Evolutionary conservation across 2,329 filamentous ascomycete species (phyloP).

Genomic region (Penicillium sp.): DNA sequence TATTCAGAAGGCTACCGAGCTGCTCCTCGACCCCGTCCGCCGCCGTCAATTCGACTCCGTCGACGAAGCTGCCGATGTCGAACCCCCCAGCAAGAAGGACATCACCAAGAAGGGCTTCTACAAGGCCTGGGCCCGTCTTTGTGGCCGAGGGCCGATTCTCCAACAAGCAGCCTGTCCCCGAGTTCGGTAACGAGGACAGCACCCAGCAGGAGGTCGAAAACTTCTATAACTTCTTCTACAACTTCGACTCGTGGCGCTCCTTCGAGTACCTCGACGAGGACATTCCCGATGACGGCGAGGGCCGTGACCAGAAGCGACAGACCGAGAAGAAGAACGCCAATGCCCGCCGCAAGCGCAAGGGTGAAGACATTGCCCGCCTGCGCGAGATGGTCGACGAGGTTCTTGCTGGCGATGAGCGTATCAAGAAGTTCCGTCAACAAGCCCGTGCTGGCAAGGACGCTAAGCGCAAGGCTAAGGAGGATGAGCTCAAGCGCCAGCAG

Average conservation of each 20-base stretch:
- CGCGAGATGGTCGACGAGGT: slow-evolving; percentile 84
- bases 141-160: slow-evolving; percentile 90
- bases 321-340: slow-evolving; percentile 98
- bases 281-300: slow-evolving; percentile 97
- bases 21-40: slow-evolving; percentile 85
- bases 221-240: slow-evolving; percentile 99
- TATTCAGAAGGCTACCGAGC: slow-evolving; percentile 95
- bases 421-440: slow-evolving; percentile 93
- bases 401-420: slow-evolving; percentile 80
- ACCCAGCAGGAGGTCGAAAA: slow-evolving; percentile 83
- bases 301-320: slow-evolving; percentile 97
- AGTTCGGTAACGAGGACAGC: slow-evolving; percentile 77
- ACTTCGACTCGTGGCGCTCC: slow-evolving; percentile 94
- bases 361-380: slow-evolving; percentile 87
- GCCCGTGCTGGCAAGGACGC: slow-evolving; percentile 95
- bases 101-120: slow-evolving; percentile 72
- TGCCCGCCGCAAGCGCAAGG: slow-evolving; percentile 98
- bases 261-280: slow-evolving; percentile 99
- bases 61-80: slow-evolving; percentile 86
- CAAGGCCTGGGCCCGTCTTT: slow-evolving; percentile 92
- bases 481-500: slow-evolving; percentile 76
- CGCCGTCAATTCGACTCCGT: slow-evolving; percentile 95
- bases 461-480: slow-evolving; percentile 84
- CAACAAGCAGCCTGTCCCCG: slow-evolving; percentile 80
- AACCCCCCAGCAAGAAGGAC: slow-evolving; percentile 89